Evolutionary conservation across 169 alveolate species (phyloP).

Genomic region (Cryptosporidium viatorum): DNA sequence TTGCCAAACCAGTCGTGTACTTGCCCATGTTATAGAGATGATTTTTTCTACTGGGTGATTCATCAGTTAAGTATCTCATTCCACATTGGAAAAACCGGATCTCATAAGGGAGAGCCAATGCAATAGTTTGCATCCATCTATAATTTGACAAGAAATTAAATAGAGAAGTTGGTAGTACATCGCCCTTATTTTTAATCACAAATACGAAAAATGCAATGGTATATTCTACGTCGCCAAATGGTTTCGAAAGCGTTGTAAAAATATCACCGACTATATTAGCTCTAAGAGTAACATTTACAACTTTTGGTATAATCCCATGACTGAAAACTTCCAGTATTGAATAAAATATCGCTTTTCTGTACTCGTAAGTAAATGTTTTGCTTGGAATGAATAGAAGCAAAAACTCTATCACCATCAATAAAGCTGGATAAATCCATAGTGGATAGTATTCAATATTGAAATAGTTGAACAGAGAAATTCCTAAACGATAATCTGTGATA

Average conservation of each 20-base stretch:
- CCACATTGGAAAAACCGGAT: slow-evolving; percentile 87
- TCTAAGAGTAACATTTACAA: slow-evolving; percentile 80
- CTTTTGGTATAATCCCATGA: slow-evolving; percentile 78
- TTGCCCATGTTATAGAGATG: slow-evolving; percentile 58
- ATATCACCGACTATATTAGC: slow-evolving; percentile 86
- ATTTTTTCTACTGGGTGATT: slow-evolving; percentile 47
- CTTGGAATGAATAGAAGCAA: slow-evolving; percentile 78
- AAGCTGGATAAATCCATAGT: slow-evolving; percentile 65
- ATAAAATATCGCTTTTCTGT: slow-evolving; percentile 77
- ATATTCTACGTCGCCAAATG: slow-evolving; percentile 85
- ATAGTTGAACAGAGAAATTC: slow-evolving; percentile 54
- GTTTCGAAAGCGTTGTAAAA: slow-evolving; percentile 83
- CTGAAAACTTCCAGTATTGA: slow-evolving; percentile 77
- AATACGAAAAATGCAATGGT: slow-evolving; percentile 80
- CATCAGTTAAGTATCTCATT: slow-evolving; percentile 79
- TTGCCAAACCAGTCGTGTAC: slow-evolving; percentile 25
- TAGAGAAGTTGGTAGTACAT: slow-evolving; percentile 39
- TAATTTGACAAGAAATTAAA: slow-evolving; percentile 52
- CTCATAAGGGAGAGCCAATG: slow-evolving; percentile 85
- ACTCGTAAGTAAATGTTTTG: slow-evolving; percentile 77
- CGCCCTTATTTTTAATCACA: slow-evolving; percentile 41
- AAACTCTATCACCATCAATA: slow-evolving; percentile 74
- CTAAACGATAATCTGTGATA: slow-evolving; percentile 79
- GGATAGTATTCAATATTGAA: slow-evolving; percentile 31
- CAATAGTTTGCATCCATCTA: slow-evolving; percentile 83